These are phyloP conservation scores for Centaurea solstitialis DNA, from an alignment of 129 eudicot genomes.

Conservation along the genomic window DNA sequence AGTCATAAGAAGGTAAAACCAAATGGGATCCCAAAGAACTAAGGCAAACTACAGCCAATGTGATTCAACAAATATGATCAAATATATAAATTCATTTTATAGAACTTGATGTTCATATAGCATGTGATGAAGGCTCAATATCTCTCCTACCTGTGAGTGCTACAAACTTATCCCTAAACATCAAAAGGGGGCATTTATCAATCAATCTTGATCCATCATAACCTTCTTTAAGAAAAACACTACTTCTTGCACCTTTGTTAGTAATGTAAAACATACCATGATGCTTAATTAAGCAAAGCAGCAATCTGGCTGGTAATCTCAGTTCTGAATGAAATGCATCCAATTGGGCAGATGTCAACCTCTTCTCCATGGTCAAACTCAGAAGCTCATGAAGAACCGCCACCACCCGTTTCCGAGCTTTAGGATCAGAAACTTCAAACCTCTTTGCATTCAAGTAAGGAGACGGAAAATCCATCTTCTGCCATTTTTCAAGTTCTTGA, in stretches of 20 bases:
- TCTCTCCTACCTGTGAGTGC: constrained; percentile 71
- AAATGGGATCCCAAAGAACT: neutral
- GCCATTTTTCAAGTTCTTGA: constrained; percentile 81
- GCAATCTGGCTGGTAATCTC: constrained; percentile 68
- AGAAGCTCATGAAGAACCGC: constrained; percentile 92
- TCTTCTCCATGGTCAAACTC: constrained; percentile 83
- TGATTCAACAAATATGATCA: neutral
- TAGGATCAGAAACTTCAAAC: constrained; percentile 72
- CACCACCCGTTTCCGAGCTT: constrained; percentile 77
- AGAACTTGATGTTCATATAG: constrained; percentile 17
- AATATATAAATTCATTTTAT: neutral
- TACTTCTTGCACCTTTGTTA: constrained; percentile 80
- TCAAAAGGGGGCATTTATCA: constrained; percentile 62
- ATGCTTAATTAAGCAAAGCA: constrained; percentile 86
- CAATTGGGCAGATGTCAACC: constrained; percentile 80
- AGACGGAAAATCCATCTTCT: constrained; percentile 80
- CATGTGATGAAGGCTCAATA: constrained; percentile 29
- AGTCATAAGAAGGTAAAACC: neutral
- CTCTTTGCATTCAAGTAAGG: constrained; percentile 84
- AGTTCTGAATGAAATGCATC: constrained; percentile 74
- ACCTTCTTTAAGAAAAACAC: constrained; percentile 84
- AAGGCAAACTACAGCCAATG: neutral
- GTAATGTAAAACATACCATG: constrained; percentile 90
- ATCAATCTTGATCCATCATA: constrained; percentile 79
- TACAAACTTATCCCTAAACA: constrained; percentile 61